Evolutionary conservation across 768 basidiomycete species (phyloP), one percentile per base, ranked within the genome.

Genomic region (Lactarius indigo): DNA sequence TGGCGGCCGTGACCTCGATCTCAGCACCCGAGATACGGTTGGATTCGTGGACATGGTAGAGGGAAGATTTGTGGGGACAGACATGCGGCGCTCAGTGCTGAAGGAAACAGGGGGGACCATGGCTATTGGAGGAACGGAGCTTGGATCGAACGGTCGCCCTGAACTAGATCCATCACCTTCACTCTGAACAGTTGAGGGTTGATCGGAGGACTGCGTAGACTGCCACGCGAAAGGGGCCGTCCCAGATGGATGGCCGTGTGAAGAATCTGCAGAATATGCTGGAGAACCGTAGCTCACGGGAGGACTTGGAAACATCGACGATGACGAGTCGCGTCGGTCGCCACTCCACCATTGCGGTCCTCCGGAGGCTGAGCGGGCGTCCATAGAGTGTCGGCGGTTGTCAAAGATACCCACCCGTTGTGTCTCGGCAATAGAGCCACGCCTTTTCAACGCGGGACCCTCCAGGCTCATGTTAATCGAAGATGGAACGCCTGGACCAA

Each of bases 381-480:
- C 91, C 30, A 87, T 81, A 23, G 91, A 92, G 73, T 86, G 85
- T 68, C 92, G 85, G 59, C 91, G 88, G 74, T 52, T 52, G 50
- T 94, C 91, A 73, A 89, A 85, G 70, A 93, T 78, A 74, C 84
- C 88, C 71, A 94, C 85, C 59, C 88, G 80, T 64, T 86, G 85
- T 9, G 90, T 87, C 71, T 94, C 93, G 71, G 92, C 84, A 28
- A 89, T 85, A 20, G 94, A 95, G 37, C 91, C 89, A 57, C 93
- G 85, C 70, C 93, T 86, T 76, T 95, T 95, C 58, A 88, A 84
- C 20, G 90, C 86, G 42, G 89, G 92, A 9, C 79, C 85, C 65
- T 90, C 87, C 37, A 78, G 70, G 74, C 88, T 86, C 57, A 85
- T 73, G 70, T 79, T 79, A 80, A 86, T 86, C 64, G 78, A 79